A percentile compares a stretch with the other conserved stretches of the same genome.
Conservation (phyloP, 2,329 filamentous ascomycete species). For the Stagonosporopsis tanaceti region DNA sequence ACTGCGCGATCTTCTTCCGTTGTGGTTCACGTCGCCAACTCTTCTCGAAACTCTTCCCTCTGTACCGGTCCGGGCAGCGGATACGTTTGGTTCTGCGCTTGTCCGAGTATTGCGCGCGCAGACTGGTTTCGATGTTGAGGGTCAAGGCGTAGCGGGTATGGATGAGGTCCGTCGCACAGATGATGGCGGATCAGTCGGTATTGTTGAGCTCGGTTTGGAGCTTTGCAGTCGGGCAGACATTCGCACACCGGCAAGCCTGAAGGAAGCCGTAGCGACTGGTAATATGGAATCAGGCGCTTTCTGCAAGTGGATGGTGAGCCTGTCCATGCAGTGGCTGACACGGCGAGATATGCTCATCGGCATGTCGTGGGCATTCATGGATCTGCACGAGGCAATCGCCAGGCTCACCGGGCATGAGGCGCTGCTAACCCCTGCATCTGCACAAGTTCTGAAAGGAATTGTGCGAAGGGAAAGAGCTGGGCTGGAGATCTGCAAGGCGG, state of each 20-base stretch:
- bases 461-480: slow-evolving; percentile 22
- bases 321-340: slow-evolving; percentile 28
- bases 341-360: slow-evolving; percentile 42
- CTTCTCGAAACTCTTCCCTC: slow-evolving; percentile 51
- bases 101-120: slow-evolving; percentile 53
- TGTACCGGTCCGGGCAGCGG: slow-evolving; percentile 47
- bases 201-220: slow-evolving; percentile 45
- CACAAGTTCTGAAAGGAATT: slow-evolving; percentile 11
- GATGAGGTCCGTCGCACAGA: slow-evolving; percentile 46
- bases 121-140: slow-evolving; percentile 50
- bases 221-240: slow-evolving; percentile 32
- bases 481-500: slow-evolving; percentile 18
- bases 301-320: slow-evolving; percentile 24
- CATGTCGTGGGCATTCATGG: slow-evolving; percentile 45
- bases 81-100: slow-evolving; percentile 44
- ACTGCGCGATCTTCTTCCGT: slow-evolving; percentile 40
- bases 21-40: slow-evolving; percentile 51
- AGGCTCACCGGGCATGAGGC: neutral
- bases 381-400: slow-evolving; percentile 26
- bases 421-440: slow-evolving; percentile 2
- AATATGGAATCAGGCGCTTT: slow-evolving; percentile 52
- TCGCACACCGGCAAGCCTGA: slow-evolving; percentile 27
- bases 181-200: slow-evolving; percentile 33
- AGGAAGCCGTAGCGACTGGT: slow-evolving; percentile 33
- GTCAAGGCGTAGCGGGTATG: slow-evolving; percentile 51